Conservation (phyloP, 306 rosid genomes). For the Trifolium pratense region DNA sequence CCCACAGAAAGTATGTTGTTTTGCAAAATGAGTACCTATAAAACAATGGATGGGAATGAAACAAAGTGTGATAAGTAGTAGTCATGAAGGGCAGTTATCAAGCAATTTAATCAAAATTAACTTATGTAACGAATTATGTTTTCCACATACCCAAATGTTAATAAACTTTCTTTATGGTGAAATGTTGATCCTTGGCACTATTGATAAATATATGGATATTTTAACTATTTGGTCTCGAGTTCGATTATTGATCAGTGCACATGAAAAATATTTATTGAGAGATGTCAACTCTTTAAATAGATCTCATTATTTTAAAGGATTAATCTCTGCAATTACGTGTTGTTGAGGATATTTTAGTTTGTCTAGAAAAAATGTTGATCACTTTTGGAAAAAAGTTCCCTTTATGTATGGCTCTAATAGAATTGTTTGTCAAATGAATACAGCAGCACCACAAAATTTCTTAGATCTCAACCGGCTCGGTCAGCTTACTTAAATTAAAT, state of each 20-base stretch:
- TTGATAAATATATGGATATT: too few relatives aligned
- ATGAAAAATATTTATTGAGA: too few relatives aligned
- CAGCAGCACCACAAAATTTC: neutral
- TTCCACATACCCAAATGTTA: conserved; percentile 38
- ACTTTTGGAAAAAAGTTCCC: conserved; percentile 9
- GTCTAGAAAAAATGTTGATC: too few relatives aligned
- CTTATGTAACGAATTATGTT: conserved; percentile 11
- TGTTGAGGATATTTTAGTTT: too few relatives aligned
- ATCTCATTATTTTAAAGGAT: too few relatives aligned
- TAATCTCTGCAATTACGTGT: too few relatives aligned
- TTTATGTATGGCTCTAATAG: neutral
- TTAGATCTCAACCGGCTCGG: neutral
- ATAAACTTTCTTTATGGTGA: conserved; percentile 32
- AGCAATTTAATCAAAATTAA: conserved; percentile 8
- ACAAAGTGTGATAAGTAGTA: conserved; percentile 14
- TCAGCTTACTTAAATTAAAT: neutral
- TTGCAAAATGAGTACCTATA: conserved; percentile 21
- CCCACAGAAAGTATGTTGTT: conserved; percentile 43
- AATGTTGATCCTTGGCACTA: neutral
- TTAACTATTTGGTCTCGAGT: too few relatives aligned
- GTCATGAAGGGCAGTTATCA: conserved; percentile 12
- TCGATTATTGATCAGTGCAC: too few relatives aligned
- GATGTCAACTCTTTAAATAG: too few relatives aligned
- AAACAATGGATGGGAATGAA: conserved; percentile 46
- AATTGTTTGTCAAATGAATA: conserved; percentile 21